Percentiles rank a stretch among this genome's conserved stretches.
phyloP scores from a whole-genome alignment of 1,284 basidiomycete species.

The Blastosporella zonata region DNA sequence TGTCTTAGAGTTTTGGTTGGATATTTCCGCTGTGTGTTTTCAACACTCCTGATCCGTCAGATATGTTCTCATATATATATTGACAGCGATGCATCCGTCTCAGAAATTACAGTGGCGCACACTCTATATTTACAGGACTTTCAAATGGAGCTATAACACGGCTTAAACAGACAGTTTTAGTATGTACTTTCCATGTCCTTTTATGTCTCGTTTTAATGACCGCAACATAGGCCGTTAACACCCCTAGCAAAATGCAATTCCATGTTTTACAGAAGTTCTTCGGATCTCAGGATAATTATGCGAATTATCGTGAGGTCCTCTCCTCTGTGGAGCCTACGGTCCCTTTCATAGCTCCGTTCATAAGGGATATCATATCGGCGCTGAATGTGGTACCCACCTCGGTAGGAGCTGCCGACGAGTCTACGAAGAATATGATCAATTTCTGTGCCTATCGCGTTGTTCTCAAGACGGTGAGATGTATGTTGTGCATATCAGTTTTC shows the following conservation, averaged over 20 bases:
- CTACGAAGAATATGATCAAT: slow-evolving; percentile 22
- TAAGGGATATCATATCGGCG: slow-evolving; percentile 24
- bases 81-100: slow-evolving; percentile 40
- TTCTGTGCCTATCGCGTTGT: slow-evolving; percentile 23
- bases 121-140: slow-evolving; percentile 36
- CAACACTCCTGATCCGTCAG: not conserved
- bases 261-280: slow-evolving; percentile 27
- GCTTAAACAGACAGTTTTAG: slow-evolving; percentile 32
- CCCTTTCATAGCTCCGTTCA: slow-evolving; percentile 25
- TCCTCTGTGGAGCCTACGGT: slow-evolving; percentile 32
- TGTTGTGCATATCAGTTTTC: not conserved
- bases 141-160: slow-evolving; percentile 29
- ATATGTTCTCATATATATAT: not conserved
- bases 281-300: slow-evolving; percentile 25
- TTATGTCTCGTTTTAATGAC: not conserved
- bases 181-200: slow-evolving; percentile 14
- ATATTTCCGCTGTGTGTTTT: slow-evolving; percentile 36
- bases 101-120: slow-evolving; percentile 42
- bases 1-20: slow-evolving; percentile 40
- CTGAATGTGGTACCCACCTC: slow-evolving; percentile 19
- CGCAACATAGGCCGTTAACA: slow-evolving; percentile 21
- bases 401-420: slow-evolving; percentile 12
- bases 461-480: slow-evolving; percentile 24
- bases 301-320: slow-evolving; percentile 35
- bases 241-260: slow-evolving; percentile 26